These are phyloP conservation scores for Aspergillus mulundensis DNA, from an alignment of 495 filamentous ascomycete species.

Conservation along the genomic window DNA sequence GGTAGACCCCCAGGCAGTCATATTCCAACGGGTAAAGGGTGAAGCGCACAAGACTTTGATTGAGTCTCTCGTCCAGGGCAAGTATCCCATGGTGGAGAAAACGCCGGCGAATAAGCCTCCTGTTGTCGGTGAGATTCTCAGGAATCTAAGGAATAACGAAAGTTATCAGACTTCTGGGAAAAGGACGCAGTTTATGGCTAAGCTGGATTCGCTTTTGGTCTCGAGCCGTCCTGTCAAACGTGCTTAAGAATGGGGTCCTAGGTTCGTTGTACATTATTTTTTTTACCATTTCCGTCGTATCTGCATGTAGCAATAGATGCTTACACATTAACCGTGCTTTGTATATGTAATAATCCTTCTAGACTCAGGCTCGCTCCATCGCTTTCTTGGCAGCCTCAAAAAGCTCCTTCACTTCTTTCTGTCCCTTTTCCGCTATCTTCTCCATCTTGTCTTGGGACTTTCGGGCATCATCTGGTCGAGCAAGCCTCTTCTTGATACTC, in stretches of 20 bases:
- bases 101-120: slow-evolving; percentile 20
- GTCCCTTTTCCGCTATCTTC: slow-evolving; percentile 66
- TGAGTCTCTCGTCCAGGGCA: slow-evolving; percentile 62
- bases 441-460: slow-evolving; percentile 67
- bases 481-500: slow-evolving; percentile 52
- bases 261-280: slow-evolving; percentile 27
- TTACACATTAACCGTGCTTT: not conserved
- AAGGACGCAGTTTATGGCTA: slow-evolving; percentile 37
- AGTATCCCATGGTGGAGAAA: slow-evolving; percentile 28
- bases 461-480: slow-evolving; percentile 61
- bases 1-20: slow-evolving; percentile 32
- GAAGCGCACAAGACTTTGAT: slow-evolving; percentile 63
- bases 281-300: slow-evolving; percentile 10
- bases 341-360: too few relatives aligned
- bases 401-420: slow-evolving; percentile 60
- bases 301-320: not conserved
- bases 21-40: slow-evolving; percentile 44
- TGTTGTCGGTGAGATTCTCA: slow-evolving; percentile 33
- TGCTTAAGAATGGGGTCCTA: slow-evolving; percentile 12
- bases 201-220: slow-evolving; percentile 40
- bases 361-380: slow-evolving; percentile 42
- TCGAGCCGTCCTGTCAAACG: slow-evolving; percentile 31
- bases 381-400: slow-evolving; percentile 64
- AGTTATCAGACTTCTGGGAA: slow-evolving; percentile 43
- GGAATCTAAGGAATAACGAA: slow-evolving; percentile 41